Evolutionary conservation across 1,139 yeast genomes (phyloP), one percentile per base, ranked within the genome.

Genomic region (Lodderomyces orthopsilosis): DNA sequence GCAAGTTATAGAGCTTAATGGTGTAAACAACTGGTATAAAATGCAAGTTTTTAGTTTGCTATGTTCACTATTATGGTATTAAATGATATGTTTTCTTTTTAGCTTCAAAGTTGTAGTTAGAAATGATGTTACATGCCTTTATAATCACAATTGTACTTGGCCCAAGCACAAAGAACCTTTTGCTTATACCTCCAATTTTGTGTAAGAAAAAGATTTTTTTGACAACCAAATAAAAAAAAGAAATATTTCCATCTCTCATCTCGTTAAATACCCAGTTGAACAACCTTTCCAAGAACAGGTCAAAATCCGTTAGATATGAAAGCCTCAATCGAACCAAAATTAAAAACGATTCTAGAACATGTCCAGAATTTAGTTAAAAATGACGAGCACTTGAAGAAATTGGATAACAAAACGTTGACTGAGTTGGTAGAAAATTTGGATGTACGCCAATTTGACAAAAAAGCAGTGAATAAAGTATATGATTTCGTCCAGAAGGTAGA

Each of bases 341-440:
- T 30, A 4, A 30, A 14, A 30, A 4, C 24, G 7, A 34, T 34
- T 14, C 24, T 19, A 14, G 28, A 35, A 4, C 19, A 23, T 10
- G 12, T 35, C 13, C 17, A 35, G 13, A n/a, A 35, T 8, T 13
- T 35, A 13, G 27, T 35, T 17, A 35, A 22, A n/a, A 33, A 32
- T 22, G 41, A 39, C 24, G n/a, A 32, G 13, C 14, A 39, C 6
- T 19, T 39, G 30, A 17, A 32, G 13, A 33, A 23, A 5, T 22
- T 39, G 21, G 13, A 23, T 10, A 26, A 22, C 7, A 37, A 30
- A 32, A 27, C 37, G 47, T 53, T 9, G 51, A 46, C 41, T 10
- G 22, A 27, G 18, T 27, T 28, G 24, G 21, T 15, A 6, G 30
- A 37, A 28, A 26, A 7, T 21, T 17, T 37, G 35, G 18, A 37